A percentile compares a stretch with the other conserved stretches of the same genome.
Conservation (phyloP, 176 grass and related monocot genomes). For the Calamus simplicifolius region DNA sequence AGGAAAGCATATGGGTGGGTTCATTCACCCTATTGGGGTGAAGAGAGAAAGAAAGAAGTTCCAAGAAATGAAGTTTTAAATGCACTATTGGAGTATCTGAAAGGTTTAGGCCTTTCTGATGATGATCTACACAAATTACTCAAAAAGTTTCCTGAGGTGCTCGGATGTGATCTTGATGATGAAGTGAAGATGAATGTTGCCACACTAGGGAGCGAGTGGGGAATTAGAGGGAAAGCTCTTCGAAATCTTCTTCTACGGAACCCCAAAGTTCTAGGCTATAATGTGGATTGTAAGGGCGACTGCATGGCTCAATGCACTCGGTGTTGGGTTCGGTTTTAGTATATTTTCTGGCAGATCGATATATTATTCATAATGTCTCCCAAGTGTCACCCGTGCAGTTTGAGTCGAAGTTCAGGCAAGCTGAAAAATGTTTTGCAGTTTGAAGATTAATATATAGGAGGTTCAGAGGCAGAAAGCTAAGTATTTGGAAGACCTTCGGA, state of each 20-base stretch:
- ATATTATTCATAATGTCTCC: too few species aligned
- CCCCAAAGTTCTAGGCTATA: slow-evolving; percentile 89
- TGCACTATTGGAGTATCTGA: slow-evolving; percentile 45
- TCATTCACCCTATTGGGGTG: slow-evolving; percentile 79
- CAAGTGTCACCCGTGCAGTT: too few species aligned
- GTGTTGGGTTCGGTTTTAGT: slow-evolving; percentile 88
- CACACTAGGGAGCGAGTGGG: slow-evolving; percentile 78
- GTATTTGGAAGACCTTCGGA: too few species aligned
- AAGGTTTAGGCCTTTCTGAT: slow-evolving; percentile 52
- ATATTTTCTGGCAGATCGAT: background rate
- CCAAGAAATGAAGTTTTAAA: slow-evolving; percentile 36
- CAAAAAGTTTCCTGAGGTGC: slow-evolving; percentile 91
- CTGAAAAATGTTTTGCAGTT: too few species aligned
- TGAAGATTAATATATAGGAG: too few species aligned
- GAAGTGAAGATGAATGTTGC: slow-evolving; percentile 66
- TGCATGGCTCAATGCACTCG: slow-evolving; percentile 78
- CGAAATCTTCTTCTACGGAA: slow-evolving; percentile 69
- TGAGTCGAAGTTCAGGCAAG: too few species aligned
- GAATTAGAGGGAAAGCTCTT: slow-evolving; percentile 68
- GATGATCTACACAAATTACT: slow-evolving; percentile 72
- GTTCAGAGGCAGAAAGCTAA: too few species aligned
- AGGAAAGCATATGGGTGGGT: slow-evolving; percentile 86
- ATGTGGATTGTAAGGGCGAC: slow-evolving; percentile 83
- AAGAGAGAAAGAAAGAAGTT: slow-evolving; percentile 52
- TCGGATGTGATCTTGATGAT: slow-evolving; percentile 60